Percentiles rank a stretch among this genome's conserved stretches.
phyloP scores from a whole-genome alignment of 1,284 basidiomycete genomes.

The Trichosporon inkin region DNA sequence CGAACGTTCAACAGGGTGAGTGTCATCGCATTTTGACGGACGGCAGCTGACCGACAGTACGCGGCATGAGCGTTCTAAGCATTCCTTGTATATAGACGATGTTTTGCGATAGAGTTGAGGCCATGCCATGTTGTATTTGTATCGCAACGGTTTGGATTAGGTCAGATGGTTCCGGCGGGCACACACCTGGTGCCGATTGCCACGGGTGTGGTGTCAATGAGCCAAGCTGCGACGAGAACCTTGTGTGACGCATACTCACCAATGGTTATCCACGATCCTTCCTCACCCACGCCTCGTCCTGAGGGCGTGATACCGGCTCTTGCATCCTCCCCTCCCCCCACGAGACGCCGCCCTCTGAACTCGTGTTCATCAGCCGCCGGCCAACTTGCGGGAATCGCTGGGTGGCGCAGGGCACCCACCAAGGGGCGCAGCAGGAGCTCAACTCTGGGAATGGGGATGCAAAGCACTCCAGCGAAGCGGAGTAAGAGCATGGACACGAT shows the following conservation, averaged over 20 bases:
- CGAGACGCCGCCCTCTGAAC: background rate
- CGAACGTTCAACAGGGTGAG: slow-evolving; percentile 50
- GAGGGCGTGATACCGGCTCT: background rate
- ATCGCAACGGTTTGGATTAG: background rate
- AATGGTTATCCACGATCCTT: background rate
- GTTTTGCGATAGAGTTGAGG: slow-evolving; percentile 6
- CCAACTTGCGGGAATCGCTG: background rate
- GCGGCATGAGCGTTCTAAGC: slow-evolving; percentile 16
- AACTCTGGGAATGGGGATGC: slow-evolving; percentile 30
- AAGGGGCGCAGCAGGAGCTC: background rate
- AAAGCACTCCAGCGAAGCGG: slow-evolving; percentile 25
- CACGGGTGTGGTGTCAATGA: background rate
- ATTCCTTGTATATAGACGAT: background rate
- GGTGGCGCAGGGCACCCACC: slow-evolving; percentile 6
- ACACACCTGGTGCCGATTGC: background rate
- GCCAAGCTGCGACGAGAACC: background rate
- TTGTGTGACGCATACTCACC: background rate
- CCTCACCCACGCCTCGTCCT: background rate
- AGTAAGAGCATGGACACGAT: slow-evolving; percentile 8
- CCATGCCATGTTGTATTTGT: slow-evolving; percentile 9
- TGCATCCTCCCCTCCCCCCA: slow-evolving; percentile 3
- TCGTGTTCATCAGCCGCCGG: background rate
- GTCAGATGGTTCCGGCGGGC: background rate
- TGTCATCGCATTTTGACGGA: background rate
- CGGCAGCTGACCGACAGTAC: slow-evolving; percentile 17